phyloP scores from a whole-genome alignment of 805 yeast species.

The Yarrowia divulgata region DNA sequence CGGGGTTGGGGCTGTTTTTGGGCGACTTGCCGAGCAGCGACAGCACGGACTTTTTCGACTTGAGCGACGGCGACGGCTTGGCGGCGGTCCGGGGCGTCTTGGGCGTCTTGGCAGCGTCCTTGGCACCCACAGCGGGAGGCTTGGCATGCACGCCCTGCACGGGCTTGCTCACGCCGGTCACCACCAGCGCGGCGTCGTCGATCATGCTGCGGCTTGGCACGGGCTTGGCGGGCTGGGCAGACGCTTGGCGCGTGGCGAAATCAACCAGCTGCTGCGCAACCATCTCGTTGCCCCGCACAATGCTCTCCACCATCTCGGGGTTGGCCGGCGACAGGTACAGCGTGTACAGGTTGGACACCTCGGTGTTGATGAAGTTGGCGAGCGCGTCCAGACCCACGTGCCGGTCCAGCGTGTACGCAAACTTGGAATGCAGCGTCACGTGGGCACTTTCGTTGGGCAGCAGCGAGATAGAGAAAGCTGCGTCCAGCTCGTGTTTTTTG shows the following conservation, averaged over 20 bases:
- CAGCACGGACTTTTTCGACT: conserved; percentile 17
- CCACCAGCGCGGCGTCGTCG: conserved; percentile 11
- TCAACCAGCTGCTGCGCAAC: conserved; percentile 44
- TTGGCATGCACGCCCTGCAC: conserved; percentile 8
- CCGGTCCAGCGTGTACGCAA: conserved; percentile 45
- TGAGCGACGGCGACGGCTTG: conserved; percentile 18
- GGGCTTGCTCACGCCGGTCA: conserved; percentile 7
- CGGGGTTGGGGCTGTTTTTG: conserved; percentile 31
- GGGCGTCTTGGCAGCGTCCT: not conserved
- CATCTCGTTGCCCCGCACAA: conserved; percentile 49
- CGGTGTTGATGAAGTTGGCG: conserved; percentile 52
- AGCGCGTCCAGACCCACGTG: conserved; percentile 50
- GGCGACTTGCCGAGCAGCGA: conserved; percentile 28
- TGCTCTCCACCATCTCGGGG: conserved; percentile 45
- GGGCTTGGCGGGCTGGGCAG: not conserved
- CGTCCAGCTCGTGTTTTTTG: conserved; percentile 52
- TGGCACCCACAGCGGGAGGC: not conserved
- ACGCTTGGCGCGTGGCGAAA: conserved; percentile 44
- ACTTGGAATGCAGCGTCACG: conserved; percentile 44
- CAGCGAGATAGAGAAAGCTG: conserved; percentile 59
- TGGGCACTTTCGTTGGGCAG: conserved; percentile 49
- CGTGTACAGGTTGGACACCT: conserved; percentile 52
- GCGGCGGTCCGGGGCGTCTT: no score
- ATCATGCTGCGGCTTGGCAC: conserved; percentile 2
- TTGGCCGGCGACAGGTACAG: conserved; percentile 52